Base-by-base conservation (phyloP, 1,139 yeast species). In the Protomyces gravidus region DNA sequence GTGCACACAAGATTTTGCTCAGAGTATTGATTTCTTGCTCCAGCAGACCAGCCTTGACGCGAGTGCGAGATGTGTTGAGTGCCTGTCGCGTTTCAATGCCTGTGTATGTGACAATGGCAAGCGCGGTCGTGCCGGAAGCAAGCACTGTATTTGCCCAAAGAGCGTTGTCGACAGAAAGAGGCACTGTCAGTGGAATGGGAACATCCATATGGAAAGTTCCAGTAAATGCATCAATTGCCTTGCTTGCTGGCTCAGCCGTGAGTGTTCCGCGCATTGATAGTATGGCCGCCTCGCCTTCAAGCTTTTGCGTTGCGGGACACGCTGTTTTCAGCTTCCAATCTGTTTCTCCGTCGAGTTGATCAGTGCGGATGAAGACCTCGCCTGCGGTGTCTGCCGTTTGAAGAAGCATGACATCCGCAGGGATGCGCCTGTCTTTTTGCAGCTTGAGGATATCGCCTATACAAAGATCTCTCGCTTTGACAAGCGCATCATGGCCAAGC, bases 111-210 rank as follows among this genome's bases (percentile, higher is more conserved):
- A 94, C 83, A 67, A 92, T 83, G 1, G 96, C 98, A 40, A 89
- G 76, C n/a, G 56, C 59, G 13, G 95, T 94, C 2, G 89, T 80
- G 6, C 97, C 97, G 0, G 96, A 86, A 0, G 98, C 98, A 33
- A 94, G 75, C 0, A 94, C 97, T 0, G 99, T 92, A 70, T 94
- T 94, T 9, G 97, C 97, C 99, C 99, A 94, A 68, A 94, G 73
- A 0, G 98, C 89, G 69, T 92, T 92, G 71, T 94, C 99, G 2
- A 92, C 82, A 1, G 86, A 78, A 32, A 94, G 75, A 2, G 96
- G 90, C 33, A 89, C 70, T 64, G 83, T 85, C 7, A 26, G 26
- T 11, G 13, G n/a, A 5, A 19, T n/a, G n/a, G 25, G 33, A 2
- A 30, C 28, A 2, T 25, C 15, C 21, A 59, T 30, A 7, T 55